These are phyloP conservation scores for Termitomyces sp. DNA, from an alignment of 768 basidiomycete species.

Conservation along the genomic window DNA sequence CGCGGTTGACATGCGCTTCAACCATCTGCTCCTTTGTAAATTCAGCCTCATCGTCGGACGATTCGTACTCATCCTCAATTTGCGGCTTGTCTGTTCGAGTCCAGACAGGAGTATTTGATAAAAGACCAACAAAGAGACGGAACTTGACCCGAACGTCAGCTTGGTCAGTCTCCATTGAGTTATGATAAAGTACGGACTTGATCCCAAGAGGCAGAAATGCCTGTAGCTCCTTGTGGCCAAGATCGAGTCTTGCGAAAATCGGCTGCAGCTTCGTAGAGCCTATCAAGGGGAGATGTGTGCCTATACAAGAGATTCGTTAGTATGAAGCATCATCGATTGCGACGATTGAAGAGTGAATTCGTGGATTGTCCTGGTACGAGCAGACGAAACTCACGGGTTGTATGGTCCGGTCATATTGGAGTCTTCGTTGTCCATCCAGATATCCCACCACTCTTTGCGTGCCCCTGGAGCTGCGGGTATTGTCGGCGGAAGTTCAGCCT, in stretches of 20 bases:
- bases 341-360: background rate
- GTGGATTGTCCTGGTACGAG: background rate
- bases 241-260: constrained; percentile 46
- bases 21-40: constrained; percentile 20
- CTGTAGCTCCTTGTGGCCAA: constrained; percentile 33
- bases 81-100: constrained; percentile 28
- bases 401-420: constrained; percentile 36
- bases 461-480: background rate
- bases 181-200: constrained; percentile 34
- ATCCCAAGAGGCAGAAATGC: constrained; percentile 54
- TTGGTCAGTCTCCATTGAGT: background rate
- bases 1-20: constrained; percentile 1
- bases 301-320: constrained; percentile 24
- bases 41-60: constrained; percentile 19
- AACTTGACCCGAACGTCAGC: constrained; percentile 35
- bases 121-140: constrained; percentile 54
- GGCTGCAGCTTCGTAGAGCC: constrained; percentile 49
- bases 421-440: constrained; percentile 64
- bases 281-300: constrained; percentile 39
- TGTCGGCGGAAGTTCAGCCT: constrained; percentile 21
- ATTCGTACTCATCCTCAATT: constrained; percentile 23
- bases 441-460: constrained; percentile 55
- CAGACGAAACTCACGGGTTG: constrained; percentile 40
- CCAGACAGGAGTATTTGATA: constrained; percentile 42
- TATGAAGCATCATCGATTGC: background rate